A percentile compares a stretch with the other conserved stretches of the same genome.
phyloP scores from a whole-genome alignment of 2,329 filamentous ascomycete genomes.

The Verticillium klebahnii region DNA sequence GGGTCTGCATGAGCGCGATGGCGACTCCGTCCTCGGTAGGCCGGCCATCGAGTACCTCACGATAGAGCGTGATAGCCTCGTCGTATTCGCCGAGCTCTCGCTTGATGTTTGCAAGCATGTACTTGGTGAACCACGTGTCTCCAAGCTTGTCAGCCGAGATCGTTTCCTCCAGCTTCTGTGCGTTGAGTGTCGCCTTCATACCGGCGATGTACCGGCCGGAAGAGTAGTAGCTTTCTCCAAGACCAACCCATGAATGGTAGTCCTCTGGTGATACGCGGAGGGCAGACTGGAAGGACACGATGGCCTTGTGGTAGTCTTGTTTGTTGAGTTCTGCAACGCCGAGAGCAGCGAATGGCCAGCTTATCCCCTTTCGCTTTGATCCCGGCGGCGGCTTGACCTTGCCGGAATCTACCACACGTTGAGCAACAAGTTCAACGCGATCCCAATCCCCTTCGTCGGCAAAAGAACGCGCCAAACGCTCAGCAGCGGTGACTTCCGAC shows the following conservation, averaged over 20 bases:
- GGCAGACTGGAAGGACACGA: conserved; percentile 87
- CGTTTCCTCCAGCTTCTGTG: conserved; percentile 66
- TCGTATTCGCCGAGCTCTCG: conserved; percentile 89
- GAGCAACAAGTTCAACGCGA: conserved; percentile 86
- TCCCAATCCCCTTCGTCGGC: conserved; percentile 94
- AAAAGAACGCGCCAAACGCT: conserved; percentile 79
- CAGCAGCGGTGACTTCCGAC: conserved; percentile 80
- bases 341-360: conserved; percentile 92
- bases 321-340: conserved; percentile 94
- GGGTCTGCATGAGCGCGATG: conserved; percentile 81
- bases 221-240: conserved; percentile 96
- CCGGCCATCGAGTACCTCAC: conserved; percentile 62
- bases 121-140: conserved; percentile 91
- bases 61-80: conserved; percentile 73
- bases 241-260: conserved; percentile 92
- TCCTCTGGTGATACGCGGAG: conserved; percentile 78
- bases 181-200: conserved; percentile 83
- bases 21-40: conserved; percentile 79
- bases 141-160: conserved; percentile 35
- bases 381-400: conserved; percentile 86
- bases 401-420: conserved; percentile 90
- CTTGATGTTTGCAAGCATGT: conserved; percentile 94
- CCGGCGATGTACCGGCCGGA: conserved; percentile 93
- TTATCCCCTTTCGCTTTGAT: conserved; percentile 87
- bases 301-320: conserved; percentile 82